Conservation (phyloP, 2,329 filamentous ascomycete genomes). For the Mycosphaerella arachidis region DNA sequence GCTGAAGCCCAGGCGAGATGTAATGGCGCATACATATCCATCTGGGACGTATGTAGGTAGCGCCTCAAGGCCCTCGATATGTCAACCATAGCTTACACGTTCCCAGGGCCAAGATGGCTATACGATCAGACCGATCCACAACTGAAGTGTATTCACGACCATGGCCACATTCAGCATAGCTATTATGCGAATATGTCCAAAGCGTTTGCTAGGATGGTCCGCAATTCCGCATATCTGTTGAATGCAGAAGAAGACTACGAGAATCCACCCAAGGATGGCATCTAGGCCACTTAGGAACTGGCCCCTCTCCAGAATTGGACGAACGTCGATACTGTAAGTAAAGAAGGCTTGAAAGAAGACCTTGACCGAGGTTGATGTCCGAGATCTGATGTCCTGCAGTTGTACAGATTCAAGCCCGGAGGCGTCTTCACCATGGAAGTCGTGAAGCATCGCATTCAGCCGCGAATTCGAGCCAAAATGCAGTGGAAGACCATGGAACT, state of each 20-base stretch:
- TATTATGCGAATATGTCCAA: slow-evolving; percentile 1
- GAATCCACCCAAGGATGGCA: background rate
- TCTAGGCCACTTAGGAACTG: background rate
- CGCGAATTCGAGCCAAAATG: too few species aligned
- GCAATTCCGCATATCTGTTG: background rate
- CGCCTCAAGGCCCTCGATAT: too few species aligned
- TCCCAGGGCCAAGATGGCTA: too few species aligned
- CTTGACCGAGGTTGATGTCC: too few species aligned
- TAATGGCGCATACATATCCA: background rate
- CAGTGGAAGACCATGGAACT: too few species aligned
- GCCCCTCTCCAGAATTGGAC: background rate
- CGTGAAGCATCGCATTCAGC: too few species aligned
- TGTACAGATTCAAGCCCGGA: too few species aligned
- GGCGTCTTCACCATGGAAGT: too few species aligned
- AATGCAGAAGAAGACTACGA: background rate
- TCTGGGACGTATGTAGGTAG: background rate
- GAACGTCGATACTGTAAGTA: background rate
- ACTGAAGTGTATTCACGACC: background rate
- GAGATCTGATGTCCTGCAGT: too few species aligned
- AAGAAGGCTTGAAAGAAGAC: background rate
- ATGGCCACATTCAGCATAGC: background rate
- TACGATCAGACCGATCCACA: too few species aligned
- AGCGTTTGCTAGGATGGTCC: background rate
- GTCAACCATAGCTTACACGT: too few species aligned
- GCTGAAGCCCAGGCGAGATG: background rate